Evolutionary conservation across 176 grass and related monocot species (phyloP).

Genomic region (Oryza glumipatula): DNA sequence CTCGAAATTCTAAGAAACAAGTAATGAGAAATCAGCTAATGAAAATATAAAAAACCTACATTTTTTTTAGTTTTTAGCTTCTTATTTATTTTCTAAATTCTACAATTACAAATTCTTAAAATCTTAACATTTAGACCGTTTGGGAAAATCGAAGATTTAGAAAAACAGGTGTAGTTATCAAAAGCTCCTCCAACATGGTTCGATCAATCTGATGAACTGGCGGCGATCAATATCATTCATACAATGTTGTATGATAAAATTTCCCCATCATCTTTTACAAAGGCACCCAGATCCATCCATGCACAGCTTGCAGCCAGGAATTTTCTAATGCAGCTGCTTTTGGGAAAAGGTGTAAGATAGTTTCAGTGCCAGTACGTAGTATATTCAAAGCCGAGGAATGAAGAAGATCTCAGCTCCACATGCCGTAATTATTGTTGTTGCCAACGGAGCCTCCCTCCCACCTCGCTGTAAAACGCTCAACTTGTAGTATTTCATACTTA

Average conservation of each 20-base stretch:
- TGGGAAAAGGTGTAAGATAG: constrained; percentile 11
- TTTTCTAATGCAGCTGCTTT: background rate
- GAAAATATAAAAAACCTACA: no score
- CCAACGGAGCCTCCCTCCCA: background rate
- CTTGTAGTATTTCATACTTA: background rate
- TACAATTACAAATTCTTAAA: no score
- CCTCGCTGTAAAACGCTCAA: constrained; percentile 25
- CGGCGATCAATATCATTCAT: background rate
- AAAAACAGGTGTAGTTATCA: no score
- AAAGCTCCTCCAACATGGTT: background rate
- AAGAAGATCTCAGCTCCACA: constrained; percentile 2
- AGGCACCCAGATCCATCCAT: background rate
- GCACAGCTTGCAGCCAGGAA: background rate
- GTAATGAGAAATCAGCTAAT: no score
- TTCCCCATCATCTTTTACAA: background rate
- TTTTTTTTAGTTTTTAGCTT: no score
- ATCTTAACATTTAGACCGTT: no score
- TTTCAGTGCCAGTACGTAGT: background rate
- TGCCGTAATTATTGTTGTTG: constrained; percentile 42
- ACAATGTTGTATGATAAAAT: background rate
- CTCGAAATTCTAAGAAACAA: no score
- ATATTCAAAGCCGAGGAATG: background rate
- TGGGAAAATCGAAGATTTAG: no score
- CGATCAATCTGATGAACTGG: background rate
- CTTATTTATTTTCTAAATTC: no score